Evolutionary conservation across 768 basidiomycete genomes (phyloP), one percentile per base, ranked within the genome.

Genomic region (Lactarius akahatsu): DNA sequence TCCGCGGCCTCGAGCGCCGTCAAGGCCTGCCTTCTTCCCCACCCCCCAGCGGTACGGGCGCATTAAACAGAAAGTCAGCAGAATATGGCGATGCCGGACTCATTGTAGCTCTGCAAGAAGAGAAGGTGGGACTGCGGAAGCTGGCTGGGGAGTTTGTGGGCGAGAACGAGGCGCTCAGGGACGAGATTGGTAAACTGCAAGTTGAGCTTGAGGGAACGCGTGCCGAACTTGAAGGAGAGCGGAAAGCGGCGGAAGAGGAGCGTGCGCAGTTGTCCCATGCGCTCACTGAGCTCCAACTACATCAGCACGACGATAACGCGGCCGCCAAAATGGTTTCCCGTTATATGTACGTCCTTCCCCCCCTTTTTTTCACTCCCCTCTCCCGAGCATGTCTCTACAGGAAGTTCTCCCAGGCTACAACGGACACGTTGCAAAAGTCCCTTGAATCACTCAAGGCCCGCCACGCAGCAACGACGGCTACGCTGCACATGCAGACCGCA

Each of bases 301-400:
- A 84, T 57, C 77, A 79, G 69, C 74, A 85, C 20, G 89, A 92
- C 58, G 90, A 93, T 64, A 83, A 80, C n/a, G 83, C 88, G 0
- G 91, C 92, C 2, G 87, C 88, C 15, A 90, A 87, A 71, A 90
- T 93, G 85, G 92, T 94, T 34, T 85, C 90, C 32, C 84, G 90
- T 43, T 94, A 94, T 74, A 94, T 93, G 92, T 92, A 70, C 63
- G 86, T 79, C 40, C 26, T 66, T 40, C 20, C 26, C 41, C 23
- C 32, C 7, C n/a, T n/a, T 20, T 4, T 50, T 5, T 34, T 20
- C 23, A 8, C 38, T 62, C n/a, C 69, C 58, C 43, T 65, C 10
- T 30, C 32, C 18, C 15, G n/a, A 50, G 23, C 11, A 23, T 13
- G 10, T 5, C 5, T 50, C 2, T 3, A 30, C 67, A 92, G 92